These are phyloP conservation scores for Mediolabrus comicus DNA, from an alignment of 108 stramenopile species.

Conservation along the genomic window DNA sequence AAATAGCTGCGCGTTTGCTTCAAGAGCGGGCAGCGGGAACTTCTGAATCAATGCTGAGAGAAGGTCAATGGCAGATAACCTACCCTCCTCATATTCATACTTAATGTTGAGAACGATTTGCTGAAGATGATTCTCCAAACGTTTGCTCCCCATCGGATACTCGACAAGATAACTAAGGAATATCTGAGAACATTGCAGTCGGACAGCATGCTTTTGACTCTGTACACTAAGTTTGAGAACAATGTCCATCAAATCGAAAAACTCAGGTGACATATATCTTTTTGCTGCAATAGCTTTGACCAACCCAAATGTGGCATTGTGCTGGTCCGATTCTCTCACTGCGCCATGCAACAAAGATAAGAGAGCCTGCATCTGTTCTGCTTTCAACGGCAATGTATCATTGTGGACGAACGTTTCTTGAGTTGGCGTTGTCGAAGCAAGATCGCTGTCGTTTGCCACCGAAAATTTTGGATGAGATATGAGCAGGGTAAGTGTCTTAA, in stretches of 20 bases:
- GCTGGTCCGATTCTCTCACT: conserved; percentile 70
- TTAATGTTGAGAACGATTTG: conserved; percentile 83
- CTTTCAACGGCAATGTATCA: conserved; percentile 47
- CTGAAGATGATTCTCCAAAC: conserved; percentile 73
- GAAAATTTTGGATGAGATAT: conserved; percentile 45
- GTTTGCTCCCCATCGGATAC: conserved; percentile 82
- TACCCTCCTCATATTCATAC: conserved; percentile 89
- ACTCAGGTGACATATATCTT: conserved; percentile 71
- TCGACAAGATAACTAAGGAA: conserved; percentile 83
- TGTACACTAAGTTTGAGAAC: conserved; percentile 76
- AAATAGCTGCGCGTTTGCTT: conserved; percentile 66
- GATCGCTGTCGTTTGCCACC: not conserved
- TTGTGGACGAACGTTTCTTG: not conserved
- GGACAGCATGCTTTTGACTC: conserved; percentile 71
- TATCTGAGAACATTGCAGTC: conserved; percentile 71
- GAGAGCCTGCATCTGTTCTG: conserved; percentile 81
- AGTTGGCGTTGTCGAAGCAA: not conserved
- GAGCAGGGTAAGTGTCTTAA: conserved; percentile 84
- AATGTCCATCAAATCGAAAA: conserved; percentile 88
- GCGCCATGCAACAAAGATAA: conserved; percentile 61
- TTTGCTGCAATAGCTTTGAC: conserved; percentile 68
- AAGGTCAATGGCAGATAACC: conserved; percentile 72
- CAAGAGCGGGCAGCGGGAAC: conserved; percentile 67
- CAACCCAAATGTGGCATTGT: conserved; percentile 78
- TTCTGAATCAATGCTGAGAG: conserved; percentile 59